Conservation (phyloP, 345 rosid species). For the Citrus maxima region DNA sequence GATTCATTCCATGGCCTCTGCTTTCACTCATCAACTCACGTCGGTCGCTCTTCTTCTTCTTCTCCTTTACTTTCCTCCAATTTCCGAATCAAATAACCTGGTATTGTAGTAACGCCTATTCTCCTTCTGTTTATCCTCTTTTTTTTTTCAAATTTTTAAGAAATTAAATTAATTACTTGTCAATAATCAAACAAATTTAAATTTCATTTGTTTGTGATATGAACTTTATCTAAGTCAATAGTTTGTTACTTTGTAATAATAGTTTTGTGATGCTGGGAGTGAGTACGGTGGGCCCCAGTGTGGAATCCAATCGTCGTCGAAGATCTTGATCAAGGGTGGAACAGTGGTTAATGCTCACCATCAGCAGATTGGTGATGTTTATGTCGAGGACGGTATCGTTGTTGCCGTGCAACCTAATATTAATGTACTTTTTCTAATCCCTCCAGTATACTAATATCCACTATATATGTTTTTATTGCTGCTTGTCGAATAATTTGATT, state of each 20-base stretch:
- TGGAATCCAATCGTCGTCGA: slow-evolving; percentile 41
- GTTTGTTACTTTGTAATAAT: not conserved
- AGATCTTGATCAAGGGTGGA: slow-evolving; percentile 85
- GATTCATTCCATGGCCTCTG: not conserved
- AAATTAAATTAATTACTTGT: not conserved
- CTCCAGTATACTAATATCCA: no score
- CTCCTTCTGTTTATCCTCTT: not conserved
- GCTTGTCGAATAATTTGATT: slow-evolving; percentile 8
- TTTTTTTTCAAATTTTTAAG: not conserved
- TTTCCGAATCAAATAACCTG: slow-evolving; percentile 6
- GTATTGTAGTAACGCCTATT: not conserved
- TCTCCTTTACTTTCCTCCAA: not conserved
- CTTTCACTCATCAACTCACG: not conserved
- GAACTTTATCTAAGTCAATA: not conserved
- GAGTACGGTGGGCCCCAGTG: slow-evolving; percentile 41
- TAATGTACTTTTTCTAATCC: slow-evolving; percentile 27
- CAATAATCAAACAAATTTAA: not conserved
- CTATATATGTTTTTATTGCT: not conserved
- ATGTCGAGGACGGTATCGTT: slow-evolving; percentile 76
- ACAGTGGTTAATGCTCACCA: slow-evolving; percentile 86
- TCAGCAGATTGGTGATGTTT: slow-evolving; percentile 83
- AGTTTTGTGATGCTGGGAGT: slow-evolving; percentile 66
- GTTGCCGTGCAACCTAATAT: slow-evolving; percentile 69
- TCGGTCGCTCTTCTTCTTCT: not conserved
- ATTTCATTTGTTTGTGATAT: not conserved